phyloP scores from a whole-genome alignment of 306 rosid genomes.

The Dalbergia cochinchinensis region DNA sequence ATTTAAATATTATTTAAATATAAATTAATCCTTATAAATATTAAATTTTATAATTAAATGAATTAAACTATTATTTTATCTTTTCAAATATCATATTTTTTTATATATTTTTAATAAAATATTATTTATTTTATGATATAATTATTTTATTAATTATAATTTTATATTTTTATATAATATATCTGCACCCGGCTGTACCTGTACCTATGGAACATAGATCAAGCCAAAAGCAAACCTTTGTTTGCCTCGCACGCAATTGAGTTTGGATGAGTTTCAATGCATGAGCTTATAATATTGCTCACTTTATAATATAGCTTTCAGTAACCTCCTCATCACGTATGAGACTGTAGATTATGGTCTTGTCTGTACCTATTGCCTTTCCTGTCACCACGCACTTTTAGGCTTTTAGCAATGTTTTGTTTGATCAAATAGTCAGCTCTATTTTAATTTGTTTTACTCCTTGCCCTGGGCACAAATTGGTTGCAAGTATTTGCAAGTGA shows the following conservation, averaged over 20 bases:
- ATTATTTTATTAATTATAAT: no score
- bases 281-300: constrained; percentile 1
- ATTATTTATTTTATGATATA: no score
- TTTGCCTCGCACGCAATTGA: constrained; percentile 10
- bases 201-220: background rate
- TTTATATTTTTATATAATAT: no score
- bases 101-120: no score
- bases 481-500: constrained; percentile 8
- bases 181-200: no score
- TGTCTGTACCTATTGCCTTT: background rate
- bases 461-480: background rate
- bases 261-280: background rate
- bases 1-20: no score
- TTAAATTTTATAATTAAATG: no score
- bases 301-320: constrained; percentile 25
- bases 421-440: background rate
- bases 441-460: background rate
- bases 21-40: no score
- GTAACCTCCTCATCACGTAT: background rate
- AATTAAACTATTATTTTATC: no score
- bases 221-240: constrained; percentile 18
- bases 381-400: constrained; percentile 12
- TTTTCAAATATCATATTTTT: no score
- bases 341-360: constrained; percentile 14
- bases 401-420: constrained; percentile 3